These are phyloP conservation scores for Fusarium redolens DNA, from an alignment of 2,329 filamentous ascomycete genomes.

Conservation along the genomic window DNA sequence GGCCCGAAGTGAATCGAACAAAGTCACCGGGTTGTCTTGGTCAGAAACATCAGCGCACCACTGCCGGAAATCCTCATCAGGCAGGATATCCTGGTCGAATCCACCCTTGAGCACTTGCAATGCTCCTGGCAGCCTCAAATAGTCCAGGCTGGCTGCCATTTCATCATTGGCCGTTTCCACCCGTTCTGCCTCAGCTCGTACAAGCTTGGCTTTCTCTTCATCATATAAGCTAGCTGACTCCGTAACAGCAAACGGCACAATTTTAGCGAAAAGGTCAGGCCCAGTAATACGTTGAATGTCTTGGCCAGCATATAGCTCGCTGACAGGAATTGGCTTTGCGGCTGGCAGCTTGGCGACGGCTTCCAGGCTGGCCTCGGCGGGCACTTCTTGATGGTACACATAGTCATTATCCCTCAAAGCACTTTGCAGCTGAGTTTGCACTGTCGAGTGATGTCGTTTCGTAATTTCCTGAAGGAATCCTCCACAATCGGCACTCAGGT, in stretches of 20 bases:
- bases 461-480: constrained; percentile 80
- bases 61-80: constrained; percentile 89
- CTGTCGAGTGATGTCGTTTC: constrained; percentile 81
- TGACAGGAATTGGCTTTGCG: constrained; percentile 96
- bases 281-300: constrained; percentile 98
- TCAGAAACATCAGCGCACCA: constrained; percentile 96
- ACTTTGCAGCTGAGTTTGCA: constrained; percentile 83
- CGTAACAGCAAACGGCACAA: constrained; percentile 94
- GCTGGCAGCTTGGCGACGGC: constrained; percentile 91
- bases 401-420: constrained; percentile 95
- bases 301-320: constrained; percentile 95
- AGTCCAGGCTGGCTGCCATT: constrained; percentile 95
- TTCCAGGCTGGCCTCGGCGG: constrained; percentile 83
- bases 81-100: constrained; percentile 86
- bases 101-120: constrained; percentile 93
- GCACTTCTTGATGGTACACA: constrained; percentile 95
- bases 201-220: constrained; percentile 96
- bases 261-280: constrained; percentile 95
- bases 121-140: constrained; percentile 88
- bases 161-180: constrained; percentile 94
- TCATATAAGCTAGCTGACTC: constrained; percentile 97
- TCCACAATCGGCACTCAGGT: constrained; percentile 84
- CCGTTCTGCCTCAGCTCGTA: constrained; percentile 91
- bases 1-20: constrained; percentile 81
- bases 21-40: constrained; percentile 80